These are phyloP conservation scores for Aureobasidium sp. DNA, from an alignment of 2,329 filamentous ascomycete species.

Conservation along the genomic window DNA sequence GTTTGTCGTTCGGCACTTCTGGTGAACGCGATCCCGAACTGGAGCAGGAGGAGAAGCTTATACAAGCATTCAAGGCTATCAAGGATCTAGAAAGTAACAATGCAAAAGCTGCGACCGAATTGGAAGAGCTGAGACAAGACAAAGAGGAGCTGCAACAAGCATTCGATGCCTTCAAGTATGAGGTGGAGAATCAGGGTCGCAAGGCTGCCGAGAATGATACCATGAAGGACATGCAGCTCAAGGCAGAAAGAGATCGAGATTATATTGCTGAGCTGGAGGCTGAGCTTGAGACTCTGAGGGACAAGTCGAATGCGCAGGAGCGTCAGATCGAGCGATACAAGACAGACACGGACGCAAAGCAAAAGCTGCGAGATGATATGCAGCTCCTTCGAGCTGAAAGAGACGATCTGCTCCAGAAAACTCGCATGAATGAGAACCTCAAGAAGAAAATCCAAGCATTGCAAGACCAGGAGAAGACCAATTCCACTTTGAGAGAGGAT, in stretches of 20 bases:
- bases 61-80: constrained; percentile 42
- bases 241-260: constrained; percentile 40
- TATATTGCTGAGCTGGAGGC: constrained; percentile 45
- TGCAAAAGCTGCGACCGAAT: constrained; percentile 34
- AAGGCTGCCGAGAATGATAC: constrained; percentile 36
- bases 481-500: constrained; percentile 38
- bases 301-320: constrained; percentile 40
- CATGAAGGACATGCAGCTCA: constrained; percentile 37
- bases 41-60: constrained; percentile 44
- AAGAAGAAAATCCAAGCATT: constrained; percentile 48
- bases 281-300: constrained; percentile 39
- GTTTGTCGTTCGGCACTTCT: constrained; percentile 19
- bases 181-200: constrained; percentile 36
- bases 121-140: constrained; percentile 35
- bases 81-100: constrained; percentile 37
- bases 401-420: constrained; percentile 43
- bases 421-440: constrained; percentile 46
- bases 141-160: constrained; percentile 42
- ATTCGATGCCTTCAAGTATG: constrained; percentile 40
- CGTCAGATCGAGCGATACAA: constrained; percentile 39
- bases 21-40: constrained; percentile 37
- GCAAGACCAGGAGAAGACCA: constrained; percentile 41
- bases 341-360: constrained; percentile 37
- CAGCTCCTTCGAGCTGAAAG: constrained; percentile 43
- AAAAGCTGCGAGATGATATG: constrained; percentile 45